Conservation (phyloP, 768 basidiomycete species). For the Gelatoporia subvermispora region DNA sequence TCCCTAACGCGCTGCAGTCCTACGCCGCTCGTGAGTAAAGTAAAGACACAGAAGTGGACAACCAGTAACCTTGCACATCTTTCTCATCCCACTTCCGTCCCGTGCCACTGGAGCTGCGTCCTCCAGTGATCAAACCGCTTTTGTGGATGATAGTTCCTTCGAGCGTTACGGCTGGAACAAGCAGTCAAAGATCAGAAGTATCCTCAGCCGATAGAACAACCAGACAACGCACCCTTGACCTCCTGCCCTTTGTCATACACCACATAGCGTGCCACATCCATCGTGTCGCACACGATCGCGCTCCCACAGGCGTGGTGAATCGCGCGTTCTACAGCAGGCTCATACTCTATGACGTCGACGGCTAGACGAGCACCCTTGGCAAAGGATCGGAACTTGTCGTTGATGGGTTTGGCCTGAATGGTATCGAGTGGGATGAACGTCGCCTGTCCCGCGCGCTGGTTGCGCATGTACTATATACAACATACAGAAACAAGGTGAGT, state of each 20-base stretch:
- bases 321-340: constrained; percentile 83
- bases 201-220: neutral
- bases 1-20: constrained; percentile 63
- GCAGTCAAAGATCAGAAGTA: neutral
- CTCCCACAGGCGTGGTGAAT: constrained; percentile 97
- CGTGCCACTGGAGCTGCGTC: constrained; percentile 69
- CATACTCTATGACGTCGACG: constrained; percentile 53
- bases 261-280: constrained; percentile 87
- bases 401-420: constrained; percentile 88
- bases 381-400: constrained; percentile 91
- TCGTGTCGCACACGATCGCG: constrained; percentile 90
- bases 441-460: constrained; percentile 90
- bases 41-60: neutral
- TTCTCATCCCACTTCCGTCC: constrained; percentile 93
- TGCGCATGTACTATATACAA: constrained; percentile 76
- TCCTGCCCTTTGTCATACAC: constrained; percentile 95
- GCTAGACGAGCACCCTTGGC: constrained; percentile 68
- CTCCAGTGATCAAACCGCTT: constrained; percentile 96
- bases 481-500: neutral
- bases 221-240: constrained; percentile 80
- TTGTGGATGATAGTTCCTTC: constrained; percentile 98
- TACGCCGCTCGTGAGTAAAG: constrained; percentile 10
- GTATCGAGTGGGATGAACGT: constrained; percentile 99
- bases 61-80: constrained; percentile 87
- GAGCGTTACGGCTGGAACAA: constrained; percentile 79